Evolutionary conservation across 2,329 filamentous ascomycete genomes (phyloP), one percentile per base, ranked within the genome.

Genomic region (Diaporthe velutina): DNA sequence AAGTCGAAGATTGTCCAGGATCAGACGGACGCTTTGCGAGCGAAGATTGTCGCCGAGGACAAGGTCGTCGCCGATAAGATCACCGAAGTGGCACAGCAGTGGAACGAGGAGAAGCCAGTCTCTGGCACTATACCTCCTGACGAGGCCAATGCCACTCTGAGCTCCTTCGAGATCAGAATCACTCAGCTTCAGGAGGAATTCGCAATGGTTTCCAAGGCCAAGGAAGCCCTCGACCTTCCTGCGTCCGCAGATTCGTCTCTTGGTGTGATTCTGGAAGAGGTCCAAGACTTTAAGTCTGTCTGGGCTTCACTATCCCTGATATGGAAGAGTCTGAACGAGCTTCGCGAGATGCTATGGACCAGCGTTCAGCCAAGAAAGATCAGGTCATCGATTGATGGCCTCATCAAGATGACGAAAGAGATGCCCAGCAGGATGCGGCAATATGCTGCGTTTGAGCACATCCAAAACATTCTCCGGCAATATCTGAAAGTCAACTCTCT

Each of bases 351-450:
- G 70, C 89, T 98, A 1, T 99, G 97, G 97, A 97, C 93, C 73
- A 98, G 95, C 80, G 94, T 99, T 1, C 95, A 98, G 81, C 96
- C 97, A 12, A 91, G 97, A 77, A 99, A 98, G 85, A 92, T 99
- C 74, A 92, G 97, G 50, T 91, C 94, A 79, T 94, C 95, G 76
- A 93, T 99, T 68, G 96, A 99, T 81, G 93, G 93, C 64, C 90
- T 98, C 71, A 95, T 98, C 83, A 98, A 98, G 87, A 98, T 98
- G 90, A 98, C 96, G 48, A 98, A 98, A 85, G 96, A 98, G 77
- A 98, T 99, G 97, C 97, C 97, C 0, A 98, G 95, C 84, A 93
- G 97, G 75, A 98, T 99, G 96, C 93, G 97, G 76, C 97, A 99
- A 81, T 99, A 99, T 83, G 96, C 97, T 79, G 97, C 97, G n/a